Base-by-base conservation (phyloP, 208 protist species). In the Trypanosoma vivax region DNA sequence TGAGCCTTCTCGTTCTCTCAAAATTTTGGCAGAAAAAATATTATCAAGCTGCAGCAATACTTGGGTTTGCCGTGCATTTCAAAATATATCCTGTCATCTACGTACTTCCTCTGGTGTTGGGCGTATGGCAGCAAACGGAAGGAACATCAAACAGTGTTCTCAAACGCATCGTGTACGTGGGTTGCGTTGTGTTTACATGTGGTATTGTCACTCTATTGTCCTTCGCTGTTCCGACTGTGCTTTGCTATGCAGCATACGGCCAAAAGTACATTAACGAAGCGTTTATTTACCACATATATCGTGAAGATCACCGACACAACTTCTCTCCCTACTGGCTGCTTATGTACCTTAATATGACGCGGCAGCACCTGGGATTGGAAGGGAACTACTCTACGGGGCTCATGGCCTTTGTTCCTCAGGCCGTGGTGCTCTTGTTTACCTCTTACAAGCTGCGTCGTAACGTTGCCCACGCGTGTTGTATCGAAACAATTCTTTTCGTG, bases 81-180 rank as follows among this genome's bases (percentile, higher is more conserved):
- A 96, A 96, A 43, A 83, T 97, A 37, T 98, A 96, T 72, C 95
- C 95, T 0, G 63, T 96, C 37, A 87, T 97, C 34, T 97, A 96
- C 64, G 67, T 69, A 5, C 61, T 91, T 16, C 75, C 87, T 1
- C 50, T 96, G 19, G 59, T 88, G 10, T 50, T 95, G 13, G 67
- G 79, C 0, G 48, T 95, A 30, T 79, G 69, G 64, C 72, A 84
- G 46, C 37, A 65, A 18, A 47, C 62, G 10, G 13, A 51, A 34
- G 42, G 52, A 10, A 16, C 57, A 23, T 35, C 5, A 9, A 30
- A 24, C 6, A 33, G 25, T 18, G 34, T 51, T 39, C 50, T 53
- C 7, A 21, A 25, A 11, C 51, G 50, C 34, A 16, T 55, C 7
- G 3, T 35, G 23, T 29, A 48, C 13, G 38, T 38, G 11, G 23